Percentiles rank a stretch among this genome's conserved stretches.
These are phyloP conservation scores for Pseudogymnoascus sp. DNA, from an alignment of 2,329 filamentous ascomycete species.

Conservation along the genomic window DNA sequence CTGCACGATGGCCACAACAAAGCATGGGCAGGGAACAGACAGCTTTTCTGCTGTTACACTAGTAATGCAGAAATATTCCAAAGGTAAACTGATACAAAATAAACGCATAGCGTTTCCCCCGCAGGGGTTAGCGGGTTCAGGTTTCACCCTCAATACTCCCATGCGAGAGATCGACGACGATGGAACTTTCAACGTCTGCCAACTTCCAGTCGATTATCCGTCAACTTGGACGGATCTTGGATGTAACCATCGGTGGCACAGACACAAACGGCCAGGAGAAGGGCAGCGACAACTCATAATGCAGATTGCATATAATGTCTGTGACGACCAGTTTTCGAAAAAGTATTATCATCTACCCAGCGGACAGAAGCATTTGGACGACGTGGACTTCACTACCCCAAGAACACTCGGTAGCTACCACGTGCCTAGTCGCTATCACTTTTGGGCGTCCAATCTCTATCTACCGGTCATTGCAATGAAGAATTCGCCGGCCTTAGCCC, in stretches of 20 bases:
- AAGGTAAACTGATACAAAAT: not conserved
- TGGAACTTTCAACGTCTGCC: not conserved
- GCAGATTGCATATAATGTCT: slow-evolving; percentile 4
- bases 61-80: slow-evolving; percentile 7
- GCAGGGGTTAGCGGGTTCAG: not conserved
- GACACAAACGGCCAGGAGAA: not conserved
- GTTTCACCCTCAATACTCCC: not conserved
- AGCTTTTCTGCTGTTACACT: not conserved
- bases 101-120: not conserved
- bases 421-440: not conserved
- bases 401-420: not conserved
- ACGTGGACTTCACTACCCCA: slow-evolving; percentile 4
- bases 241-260: slow-evolving; percentile 8
- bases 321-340: slow-evolving; percentile 4
- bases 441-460: slow-evolving; percentile 5
- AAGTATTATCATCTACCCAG: slow-evolving; percentile 7
- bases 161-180: slow-evolving; percentile 10
- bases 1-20: not conserved
- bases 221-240: slow-evolving; percentile 3
- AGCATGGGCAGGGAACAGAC: not conserved
- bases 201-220: not conserved
- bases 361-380: slow-evolving; percentile 5
- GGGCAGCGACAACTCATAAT: not conserved
- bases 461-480: not conserved
- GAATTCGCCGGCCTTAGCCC: not conserved